Percentiles rank a stretch among this genome's conserved stretches.
phyloP scores from a whole-genome alignment of 257 asterid species.

The Solanum ossicruentum region DNA sequence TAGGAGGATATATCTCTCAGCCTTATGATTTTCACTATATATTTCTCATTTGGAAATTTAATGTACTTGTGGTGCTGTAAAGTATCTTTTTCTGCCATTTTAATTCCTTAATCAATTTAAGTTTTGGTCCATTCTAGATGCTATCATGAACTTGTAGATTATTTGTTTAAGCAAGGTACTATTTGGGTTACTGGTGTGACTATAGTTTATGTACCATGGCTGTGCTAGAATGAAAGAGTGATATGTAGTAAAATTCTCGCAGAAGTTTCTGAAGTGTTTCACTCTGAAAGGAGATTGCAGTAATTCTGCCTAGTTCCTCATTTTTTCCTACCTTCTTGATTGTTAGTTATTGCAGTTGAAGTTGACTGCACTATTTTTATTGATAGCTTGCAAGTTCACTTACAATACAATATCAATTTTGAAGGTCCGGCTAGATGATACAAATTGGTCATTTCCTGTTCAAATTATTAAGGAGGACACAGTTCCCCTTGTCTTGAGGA shows the following conservation, averaged over 20 bases:
- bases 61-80: neutral
- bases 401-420: constrained; percentile 7
- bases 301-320: neutral
- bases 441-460: constrained; percentile 92
- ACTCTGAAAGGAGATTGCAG: neutral
- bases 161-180: neutral
- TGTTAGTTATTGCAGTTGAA: neutral
- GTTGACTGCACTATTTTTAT: neutral
- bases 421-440: constrained; percentile 69
- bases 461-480: constrained; percentile 85
- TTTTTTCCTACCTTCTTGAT: neutral
- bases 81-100: neutral
- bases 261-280: neutral
- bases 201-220: neutral
- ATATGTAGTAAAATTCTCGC: neutral
- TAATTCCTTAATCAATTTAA: neutral
- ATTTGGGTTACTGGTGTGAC: neutral
- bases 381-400: neutral
- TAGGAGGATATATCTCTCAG: neutral
- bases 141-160: neutral
- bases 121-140: neutral
- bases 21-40: neutral
- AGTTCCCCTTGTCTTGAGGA: constrained; percentile 51
- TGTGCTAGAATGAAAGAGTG: neutral
- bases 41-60: neutral